These are phyloP conservation scores for Lentinula novae-zelandiae DNA, from an alignment of 1,284 basidiomycete species.

Conservation along the genomic window DNA sequence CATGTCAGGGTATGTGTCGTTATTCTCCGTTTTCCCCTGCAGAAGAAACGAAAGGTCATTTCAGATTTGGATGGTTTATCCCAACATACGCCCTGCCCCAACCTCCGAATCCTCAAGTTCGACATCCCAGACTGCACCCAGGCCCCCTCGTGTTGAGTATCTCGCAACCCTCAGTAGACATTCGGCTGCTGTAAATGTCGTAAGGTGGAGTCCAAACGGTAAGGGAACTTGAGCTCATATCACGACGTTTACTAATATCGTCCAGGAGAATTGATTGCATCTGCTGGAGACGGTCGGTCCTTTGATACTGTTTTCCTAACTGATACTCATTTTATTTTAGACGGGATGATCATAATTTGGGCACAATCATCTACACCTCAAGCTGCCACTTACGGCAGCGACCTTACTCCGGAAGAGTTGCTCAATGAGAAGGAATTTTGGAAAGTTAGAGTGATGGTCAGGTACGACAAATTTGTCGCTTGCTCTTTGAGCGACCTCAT, in stretches of 20 bases:
- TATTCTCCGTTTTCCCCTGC: conserved; percentile 11
- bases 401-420: conserved; percentile 70
- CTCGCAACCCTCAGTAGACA: conserved; percentile 92
- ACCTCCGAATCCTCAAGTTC: conserved; percentile 44
- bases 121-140: conserved; percentile 41
- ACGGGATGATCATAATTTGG: conserved; percentile 98
- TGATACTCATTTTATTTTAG: conserved; percentile 28
- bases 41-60: conserved; percentile 9
- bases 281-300: conserved; percentile 87
- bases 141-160: conserved; percentile 92
- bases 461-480: conserved; percentile 37
- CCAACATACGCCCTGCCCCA: conserved; percentile 75
- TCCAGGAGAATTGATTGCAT: conserved; percentile 83
- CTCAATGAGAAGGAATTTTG: conserved; percentile 94
- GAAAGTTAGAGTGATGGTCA: conserved; percentile 87
- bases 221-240: conserved; percentile 2
- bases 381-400: conserved; percentile 71
- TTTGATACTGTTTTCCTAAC: conserved; percentile 1
- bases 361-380: conserved; percentile 76
- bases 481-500: background rate
- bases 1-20: conserved; percentile 80
- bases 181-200: conserved; percentile 94
- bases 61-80: conserved; percentile 93
- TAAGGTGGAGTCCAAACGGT: conserved; percentile 94
- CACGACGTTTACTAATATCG: background rate